phyloP scores from a whole-genome alignment of 2,329 filamentous ascomycete species.

The Didymella glomerata region DNA sequence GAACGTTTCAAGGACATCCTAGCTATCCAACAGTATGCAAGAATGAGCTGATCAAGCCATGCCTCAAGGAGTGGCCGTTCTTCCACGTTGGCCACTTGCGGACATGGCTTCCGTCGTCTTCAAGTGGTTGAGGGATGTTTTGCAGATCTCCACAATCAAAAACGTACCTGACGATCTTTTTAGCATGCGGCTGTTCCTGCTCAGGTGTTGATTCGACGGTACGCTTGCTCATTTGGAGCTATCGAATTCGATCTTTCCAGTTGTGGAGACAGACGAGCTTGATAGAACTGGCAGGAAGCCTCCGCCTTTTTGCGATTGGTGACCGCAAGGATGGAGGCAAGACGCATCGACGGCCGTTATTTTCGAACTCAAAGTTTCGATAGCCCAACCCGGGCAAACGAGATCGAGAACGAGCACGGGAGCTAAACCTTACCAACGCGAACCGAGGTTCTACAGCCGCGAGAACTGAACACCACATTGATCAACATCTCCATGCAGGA shows the following conservation, averaged over 20 bases:
- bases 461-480: background rate
- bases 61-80: background rate
- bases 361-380: constrained; percentile 10
- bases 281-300: background rate
- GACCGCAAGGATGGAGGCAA: background rate
- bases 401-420: constrained; percentile 5
- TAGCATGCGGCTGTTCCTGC: constrained; percentile 5
- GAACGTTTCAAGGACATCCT: background rate
- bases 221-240: constrained; percentile 10
- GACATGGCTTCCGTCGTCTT: background rate
- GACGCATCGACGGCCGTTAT: constrained; percentile 2
- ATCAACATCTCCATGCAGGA: background rate
- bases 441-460: constrained; percentile 2
- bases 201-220: constrained; percentile 15
- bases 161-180: constrained; percentile 4
- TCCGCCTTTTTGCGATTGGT: constrained; percentile 13
- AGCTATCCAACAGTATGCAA: constrained; percentile 1
- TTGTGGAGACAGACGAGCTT: constrained; percentile 3
- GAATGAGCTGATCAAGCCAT: constrained; percentile 5
- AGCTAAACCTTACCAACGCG: constrained; percentile 10
- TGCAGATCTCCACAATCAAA: background rate
- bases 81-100: background rate
- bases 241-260: constrained; percentile 6
- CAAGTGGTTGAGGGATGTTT: background rate
- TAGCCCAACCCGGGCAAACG: background rate